Evolutionary conservation across 2,329 filamentous ascomycete genomes (phyloP), one percentile per base, ranked within the genome.

Genomic region (Stagonosporopsis cucurbitacearum): DNA sequence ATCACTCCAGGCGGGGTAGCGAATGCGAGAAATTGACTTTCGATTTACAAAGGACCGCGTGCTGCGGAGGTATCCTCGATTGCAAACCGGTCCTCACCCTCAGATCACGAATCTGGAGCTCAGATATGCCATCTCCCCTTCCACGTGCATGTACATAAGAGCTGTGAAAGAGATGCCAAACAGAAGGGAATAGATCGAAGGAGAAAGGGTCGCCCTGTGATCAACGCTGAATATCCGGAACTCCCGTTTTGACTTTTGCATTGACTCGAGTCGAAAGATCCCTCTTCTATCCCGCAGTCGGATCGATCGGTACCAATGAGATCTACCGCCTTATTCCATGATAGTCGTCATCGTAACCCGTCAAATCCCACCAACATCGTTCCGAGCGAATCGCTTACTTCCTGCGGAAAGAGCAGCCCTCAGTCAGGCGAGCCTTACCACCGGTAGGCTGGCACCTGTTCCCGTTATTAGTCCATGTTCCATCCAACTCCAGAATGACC

Each of bases 331-430:
- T 65, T 69, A 68, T 68, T 65, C 68, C 71, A 71, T 74, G 61
- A 73, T 72, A 68, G 66, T 72, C 69, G 62, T 71, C 66, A 67
- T 75, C 69, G 65, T 75, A 66, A 73, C 67, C 73, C 68, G 60
- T 72, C 69, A 71, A 60, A 61, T 64, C 66, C 63, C 67, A 56
- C 67, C 65, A 63, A 65, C 62, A 60, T 65, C 62, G 58, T 50
- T 58, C 52, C 55, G 40, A 37, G 53, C 44, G 56, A 65, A 45
- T 62, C 81, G 77, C 91, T 84, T 98, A 99, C 94, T 99, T 99
- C 86, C 93, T 93, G 86, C 95, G 90, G 92, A 99, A 99, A 80
- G 95, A 98, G 91, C 95, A 99, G 81, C 95, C 95, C 89, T 99
- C 95, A 69, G 95, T 99, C 78, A 99, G 86, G 81, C 95, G 88